A percentile compares a stretch with the other conserved stretches of the same genome.
Evolutionary conservation across 1,284 basidiomycete species (phyloP).

Genomic region (Cryptococcus sp.): DNA sequence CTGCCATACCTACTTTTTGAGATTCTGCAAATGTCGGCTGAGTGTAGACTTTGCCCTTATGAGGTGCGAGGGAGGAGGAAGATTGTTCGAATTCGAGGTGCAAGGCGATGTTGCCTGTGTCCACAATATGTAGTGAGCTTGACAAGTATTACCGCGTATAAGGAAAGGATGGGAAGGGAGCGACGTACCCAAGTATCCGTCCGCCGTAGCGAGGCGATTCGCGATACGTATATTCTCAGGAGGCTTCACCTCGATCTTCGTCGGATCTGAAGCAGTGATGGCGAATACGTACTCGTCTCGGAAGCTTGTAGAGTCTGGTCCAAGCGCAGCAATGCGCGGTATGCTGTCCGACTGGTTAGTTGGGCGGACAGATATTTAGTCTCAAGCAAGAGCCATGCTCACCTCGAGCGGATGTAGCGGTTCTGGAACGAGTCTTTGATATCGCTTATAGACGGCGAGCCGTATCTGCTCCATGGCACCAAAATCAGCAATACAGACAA

Average conservation of each 20-base stretch:
- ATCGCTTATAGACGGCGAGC: conserved; percentile 29
- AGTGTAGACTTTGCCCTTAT: conserved; percentile 22
- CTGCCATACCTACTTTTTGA: conserved; percentile 23
- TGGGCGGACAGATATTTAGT: not conserved
- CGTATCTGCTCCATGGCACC: conserved; percentile 29
- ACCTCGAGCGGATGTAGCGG: conserved; percentile 40
- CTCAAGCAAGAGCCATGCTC: not conserved
- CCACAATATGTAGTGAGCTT: too few species aligned
- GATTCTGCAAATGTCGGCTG: conserved; percentile 32
- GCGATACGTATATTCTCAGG: conserved; percentile 25
- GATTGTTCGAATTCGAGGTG: conserved; percentile 17
- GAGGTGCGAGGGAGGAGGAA: conserved; percentile 15
- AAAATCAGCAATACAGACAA: not conserved
- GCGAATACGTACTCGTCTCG: conserved; percentile 47
- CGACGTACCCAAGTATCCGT: conserved; percentile 46
- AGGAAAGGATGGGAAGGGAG: too few species aligned
- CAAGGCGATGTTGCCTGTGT: conserved; percentile 46
- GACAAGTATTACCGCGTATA: too few species aligned
- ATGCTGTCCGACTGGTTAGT: conserved; percentile 9
- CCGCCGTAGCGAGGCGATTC: conserved; percentile 34
- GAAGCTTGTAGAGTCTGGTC: conserved; percentile 2
- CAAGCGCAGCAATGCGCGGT: conserved; percentile 12
- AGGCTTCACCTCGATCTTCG: conserved; percentile 21
- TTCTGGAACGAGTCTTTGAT: conserved; percentile 42
- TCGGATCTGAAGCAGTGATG: conserved; percentile 42